Percentiles rank a stretch among this genome's conserved stretches.
Evolutionary conservation across 257 asterid species (phyloP).

Genomic region (Striga asiatica): DNA sequence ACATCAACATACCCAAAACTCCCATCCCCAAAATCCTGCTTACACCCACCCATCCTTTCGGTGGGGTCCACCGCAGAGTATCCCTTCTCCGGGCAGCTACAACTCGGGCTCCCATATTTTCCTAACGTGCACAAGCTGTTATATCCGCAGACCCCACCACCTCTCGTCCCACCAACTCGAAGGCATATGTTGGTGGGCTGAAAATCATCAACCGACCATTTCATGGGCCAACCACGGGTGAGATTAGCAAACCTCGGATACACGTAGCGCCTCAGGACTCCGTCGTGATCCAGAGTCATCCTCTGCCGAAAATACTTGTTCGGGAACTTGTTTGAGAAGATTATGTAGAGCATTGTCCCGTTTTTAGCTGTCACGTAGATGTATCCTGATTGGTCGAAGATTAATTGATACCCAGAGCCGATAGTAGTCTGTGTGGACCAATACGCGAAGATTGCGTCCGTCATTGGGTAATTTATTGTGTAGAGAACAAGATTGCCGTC

Average conservation of each 20-base stretch:
- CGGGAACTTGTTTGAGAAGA: slow-evolving; percentile 8
- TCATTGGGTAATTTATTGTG: slow-evolving; percentile 16
- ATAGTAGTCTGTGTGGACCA: not conserved
- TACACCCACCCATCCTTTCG: slow-evolving; percentile 24
- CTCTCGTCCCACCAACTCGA: not conserved
- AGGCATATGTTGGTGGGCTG: slow-evolving; percentile 28
- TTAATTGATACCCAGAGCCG: slow-evolving; percentile 11
- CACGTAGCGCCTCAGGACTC: slow-evolving; percentile 22
- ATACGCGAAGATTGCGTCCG: not conserved
- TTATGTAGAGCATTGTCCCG: not conserved
- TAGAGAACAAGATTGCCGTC: slow-evolving; percentile 23
- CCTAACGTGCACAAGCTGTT: slow-evolving; percentile 27
- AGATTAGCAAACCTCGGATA: slow-evolving; percentile 12
- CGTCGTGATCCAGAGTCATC: slow-evolving; percentile 22
- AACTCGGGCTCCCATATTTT: slow-evolving; percentile 15
- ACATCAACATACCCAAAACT: slow-evolving; percentile 3
- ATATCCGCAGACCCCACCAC: slow-evolving; percentile 35
- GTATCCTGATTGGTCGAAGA: slow-evolving; percentile 25
- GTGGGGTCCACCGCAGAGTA: slow-evolving; percentile 22
- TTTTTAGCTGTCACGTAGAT: slow-evolving; percentile 14
- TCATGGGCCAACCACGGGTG: not conserved
- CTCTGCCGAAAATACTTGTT: slow-evolving; percentile 8
- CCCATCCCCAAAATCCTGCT: slow-evolving; percentile 11
- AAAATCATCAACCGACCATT: slow-evolving; percentile 19
- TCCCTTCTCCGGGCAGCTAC: slow-evolving; percentile 26